Conservation (phyloP, 2,329 filamentous ascomycete species). For the Fusarium vanettenii region DNA sequence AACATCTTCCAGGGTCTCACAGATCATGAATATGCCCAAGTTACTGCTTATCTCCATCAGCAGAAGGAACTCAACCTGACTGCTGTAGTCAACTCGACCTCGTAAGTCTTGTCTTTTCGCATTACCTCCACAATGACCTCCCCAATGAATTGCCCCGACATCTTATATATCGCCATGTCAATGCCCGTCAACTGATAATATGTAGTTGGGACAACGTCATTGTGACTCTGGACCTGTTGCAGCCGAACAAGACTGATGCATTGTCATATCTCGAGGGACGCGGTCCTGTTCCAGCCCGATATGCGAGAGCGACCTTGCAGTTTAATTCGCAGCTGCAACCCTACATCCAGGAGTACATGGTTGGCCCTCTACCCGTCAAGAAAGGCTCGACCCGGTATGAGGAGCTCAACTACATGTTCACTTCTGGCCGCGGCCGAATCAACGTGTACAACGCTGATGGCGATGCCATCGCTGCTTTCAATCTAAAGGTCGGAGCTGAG, state of each 20-base stretch:
- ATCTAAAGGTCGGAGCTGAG: slow-evolving; percentile 5
- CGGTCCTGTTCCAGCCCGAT: slow-evolving; percentile 51
- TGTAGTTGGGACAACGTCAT: slow-evolving; percentile 33
- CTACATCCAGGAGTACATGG: slow-evolving; percentile 57
- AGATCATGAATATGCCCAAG: slow-evolving; percentile 22
- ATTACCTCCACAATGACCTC: background rate
- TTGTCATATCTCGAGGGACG: slow-evolving; percentile 56
- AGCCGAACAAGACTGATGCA: slow-evolving; percentile 62
- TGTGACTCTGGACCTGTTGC: slow-evolving; percentile 50
- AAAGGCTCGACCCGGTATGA: slow-evolving; percentile 51
- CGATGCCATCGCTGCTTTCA: slow-evolving; percentile 26
- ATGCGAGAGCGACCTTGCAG: slow-evolving; percentile 54
- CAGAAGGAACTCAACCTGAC: slow-evolving; percentile 29
- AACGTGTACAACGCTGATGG: slow-evolving; percentile 39
- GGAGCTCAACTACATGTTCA: slow-evolving; percentile 57
- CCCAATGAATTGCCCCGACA: background rate
- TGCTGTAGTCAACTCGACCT: slow-evolving; percentile 26
- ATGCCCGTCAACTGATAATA: background rate
- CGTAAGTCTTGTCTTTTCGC: slow-evolving; percentile 11
- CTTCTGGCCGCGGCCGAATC: slow-evolving; percentile 34
- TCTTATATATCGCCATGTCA: background rate
- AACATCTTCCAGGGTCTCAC: slow-evolving; percentile 31
- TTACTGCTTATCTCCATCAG: slow-evolving; percentile 23
- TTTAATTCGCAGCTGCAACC: slow-evolving; percentile 25
- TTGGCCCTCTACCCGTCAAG: slow-evolving; percentile 48